phyloP scores from a whole-genome alignment of 495 filamentous ascomycete species.

The Glarea lozoyensis region DNA sequence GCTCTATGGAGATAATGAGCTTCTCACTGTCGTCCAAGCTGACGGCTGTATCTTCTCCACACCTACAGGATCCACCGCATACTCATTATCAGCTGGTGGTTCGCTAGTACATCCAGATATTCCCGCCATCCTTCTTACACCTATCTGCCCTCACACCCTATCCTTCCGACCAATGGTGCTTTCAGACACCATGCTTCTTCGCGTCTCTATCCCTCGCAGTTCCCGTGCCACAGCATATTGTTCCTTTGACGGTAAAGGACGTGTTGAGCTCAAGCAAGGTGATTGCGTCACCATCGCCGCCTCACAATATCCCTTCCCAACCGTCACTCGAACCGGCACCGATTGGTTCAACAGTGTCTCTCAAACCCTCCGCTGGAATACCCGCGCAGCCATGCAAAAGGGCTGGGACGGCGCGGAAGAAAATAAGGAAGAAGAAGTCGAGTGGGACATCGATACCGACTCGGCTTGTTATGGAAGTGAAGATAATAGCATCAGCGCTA shows the following conservation, averaged over 20 bases:
- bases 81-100: slow-evolving; percentile 90
- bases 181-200: slow-evolving; percentile 85
- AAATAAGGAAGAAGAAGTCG: slow-evolving; percentile 41
- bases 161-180: slow-evolving; percentile 98
- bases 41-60: slow-evolving; percentile 97
- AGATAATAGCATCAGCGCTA: slow-evolving; percentile 48
- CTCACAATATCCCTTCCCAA: slow-evolving; percentile 91
- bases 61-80: slow-evolving; percentile 89
- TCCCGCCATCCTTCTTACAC: slow-evolving; percentile 92
- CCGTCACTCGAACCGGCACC: slow-evolving; percentile 66
- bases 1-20: slow-evolving; percentile 85
- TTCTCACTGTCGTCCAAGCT: slow-evolving; percentile 89
- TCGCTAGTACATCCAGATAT: slow-evolving; percentile 96
- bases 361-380: slow-evolving; percentile 89
- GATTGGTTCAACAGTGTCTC: slow-evolving; percentile 96
- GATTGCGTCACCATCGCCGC: slow-evolving; percentile 94
- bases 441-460: slow-evolving; percentile 85
- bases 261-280: slow-evolving; percentile 81
- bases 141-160: slow-evolving; percentile 94
- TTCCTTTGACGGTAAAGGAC: slow-evolving; percentile 92
- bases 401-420: slow-evolving; percentile 38
- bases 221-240: slow-evolving; percentile 91
- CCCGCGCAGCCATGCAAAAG: slow-evolving; percentile 76
- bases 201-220: slow-evolving; percentile 72
- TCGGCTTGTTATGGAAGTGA: slow-evolving; percentile 56